These are phyloP conservation scores for Fagus sylvatica DNA, from an alignment of 306 rosid species.

Conservation along the genomic window DNA sequence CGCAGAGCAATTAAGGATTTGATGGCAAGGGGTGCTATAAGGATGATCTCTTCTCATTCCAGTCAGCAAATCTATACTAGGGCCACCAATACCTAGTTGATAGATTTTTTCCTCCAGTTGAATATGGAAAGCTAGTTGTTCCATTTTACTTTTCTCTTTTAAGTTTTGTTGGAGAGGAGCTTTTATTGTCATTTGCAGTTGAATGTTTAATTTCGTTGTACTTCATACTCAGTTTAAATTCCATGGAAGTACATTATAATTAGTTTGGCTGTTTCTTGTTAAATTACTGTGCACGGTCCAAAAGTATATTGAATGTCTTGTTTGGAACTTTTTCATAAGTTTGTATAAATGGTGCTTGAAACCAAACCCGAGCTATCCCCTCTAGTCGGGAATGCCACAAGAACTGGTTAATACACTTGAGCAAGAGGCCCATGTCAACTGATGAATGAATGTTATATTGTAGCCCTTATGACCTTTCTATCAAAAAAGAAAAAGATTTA, in stretches of 20 bases:
- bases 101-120: neutral
- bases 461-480: too few relatives aligned
- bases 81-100: neutral
- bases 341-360: too few relatives aligned
- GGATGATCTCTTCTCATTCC: conserved; percentile 3
- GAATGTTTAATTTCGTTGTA: neutral
- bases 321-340: too few relatives aligned
- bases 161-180: neutral
- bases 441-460: too few relatives aligned
- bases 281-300: neutral
- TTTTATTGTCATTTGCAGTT: neutral
- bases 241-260: neutral
- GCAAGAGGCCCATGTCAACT: too few relatives aligned
- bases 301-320: neutral
- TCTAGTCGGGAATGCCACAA: too few relatives aligned
- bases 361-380: too few relatives aligned
- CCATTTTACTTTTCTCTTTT: neutral
- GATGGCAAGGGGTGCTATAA: conserved; percentile 1
- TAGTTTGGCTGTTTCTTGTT: neutral
- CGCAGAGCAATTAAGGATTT: conserved; percentile 6
- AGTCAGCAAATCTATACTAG: conserved; percentile 4
- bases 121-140: neutral
- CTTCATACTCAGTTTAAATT: neutral
- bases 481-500: neutral
- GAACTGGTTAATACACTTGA: too few relatives aligned